A percentile compares a stretch with the other conserved stretches of the same genome.
These are phyloP conservation scores for Sequoia sempervirens DNA, from an alignment of 75 land plant genomes.

Conservation along the genomic window DNA sequence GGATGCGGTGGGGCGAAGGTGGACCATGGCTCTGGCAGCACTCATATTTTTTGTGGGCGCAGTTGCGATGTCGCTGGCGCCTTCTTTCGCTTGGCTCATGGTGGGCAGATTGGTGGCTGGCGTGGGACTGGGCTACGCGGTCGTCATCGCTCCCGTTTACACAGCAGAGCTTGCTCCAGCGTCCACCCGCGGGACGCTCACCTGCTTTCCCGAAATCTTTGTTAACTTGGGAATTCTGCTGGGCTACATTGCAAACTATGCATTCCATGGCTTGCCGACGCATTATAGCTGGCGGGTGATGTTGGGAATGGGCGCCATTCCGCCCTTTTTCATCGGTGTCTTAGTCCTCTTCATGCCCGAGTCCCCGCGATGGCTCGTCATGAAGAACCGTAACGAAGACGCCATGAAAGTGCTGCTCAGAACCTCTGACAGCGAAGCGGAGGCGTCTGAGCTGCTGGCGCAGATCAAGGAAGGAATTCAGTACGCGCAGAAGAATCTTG, in stretches of 20 bases:
- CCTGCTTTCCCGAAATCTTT: constrained; percentile 73
- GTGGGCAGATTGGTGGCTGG: constrained; percentile 45
- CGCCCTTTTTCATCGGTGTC: constrained; percentile 41
- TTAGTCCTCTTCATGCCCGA: constrained; percentile 71
- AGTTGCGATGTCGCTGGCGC: constrained; percentile 67
- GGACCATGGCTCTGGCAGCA: constrained; percentile 63
- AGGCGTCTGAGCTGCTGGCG: constrained; percentile 42
- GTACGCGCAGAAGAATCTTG: constrained; percentile 21
- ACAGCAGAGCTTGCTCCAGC: constrained; percentile 80
- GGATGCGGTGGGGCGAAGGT: constrained; percentile 43
- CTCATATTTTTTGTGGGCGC: constrained; percentile 71
- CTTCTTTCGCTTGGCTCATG: constrained; percentile 68
- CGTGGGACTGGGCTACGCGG: constrained; percentile 38
- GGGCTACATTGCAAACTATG: constrained; percentile 69
- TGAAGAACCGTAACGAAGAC: no score
- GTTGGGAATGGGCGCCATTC: constrained; percentile 65
- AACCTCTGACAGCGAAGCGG: constrained; percentile 43
- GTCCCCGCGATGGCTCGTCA: constrained; percentile 4
- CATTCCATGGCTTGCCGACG: constrained; percentile 15
- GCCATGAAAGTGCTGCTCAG: constrained; percentile 30
- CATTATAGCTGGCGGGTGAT: constrained; percentile 63
- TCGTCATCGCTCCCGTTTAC: constrained; percentile 74
- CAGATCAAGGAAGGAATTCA: constrained; percentile 14
- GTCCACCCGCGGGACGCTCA: constrained; percentile 6
- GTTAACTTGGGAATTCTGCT: constrained; percentile 66